A percentile compares a stretch with the other conserved stretches of the same genome.
These are phyloP conservation scores for Sugiyamaella grinbergsii DNA, from an alignment of 1,139 yeast genomes.

Conservation along the genomic window DNA sequence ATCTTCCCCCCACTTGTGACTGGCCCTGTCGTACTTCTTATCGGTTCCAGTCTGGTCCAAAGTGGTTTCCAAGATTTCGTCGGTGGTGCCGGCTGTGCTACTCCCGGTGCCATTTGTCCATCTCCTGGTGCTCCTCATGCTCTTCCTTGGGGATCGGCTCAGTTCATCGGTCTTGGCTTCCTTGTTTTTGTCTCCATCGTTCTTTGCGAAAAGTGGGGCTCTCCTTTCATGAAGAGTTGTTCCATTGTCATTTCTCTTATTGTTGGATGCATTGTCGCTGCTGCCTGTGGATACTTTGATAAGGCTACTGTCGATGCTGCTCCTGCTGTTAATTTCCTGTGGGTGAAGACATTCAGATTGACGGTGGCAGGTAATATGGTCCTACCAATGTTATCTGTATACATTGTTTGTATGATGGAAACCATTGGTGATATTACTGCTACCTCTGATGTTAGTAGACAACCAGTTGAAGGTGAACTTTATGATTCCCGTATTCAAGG, in stretches of 20 bases:
- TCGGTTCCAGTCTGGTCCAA: slow-evolving; percentile 68
- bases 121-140: slow-evolving; percentile 52
- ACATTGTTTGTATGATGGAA: slow-evolving; percentile 81
- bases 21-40: slow-evolving; percentile 85
- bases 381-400: slow-evolving; percentile 79
- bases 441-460: slow-evolving; percentile 83
- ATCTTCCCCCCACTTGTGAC: slow-evolving; percentile 88
- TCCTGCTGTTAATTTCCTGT: slow-evolving; percentile 80
- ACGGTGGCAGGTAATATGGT: slow-evolving; percentile 80
- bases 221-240: slow-evolving; percentile 94
- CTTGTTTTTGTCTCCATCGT: slow-evolving; percentile 73
- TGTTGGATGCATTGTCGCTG: slow-evolving; percentile 89
- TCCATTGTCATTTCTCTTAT: slow-evolving; percentile 83
- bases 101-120: slow-evolving; percentile 48
- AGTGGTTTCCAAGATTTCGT: slow-evolving; percentile 82
- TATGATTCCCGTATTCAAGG: slow-evolving; percentile 90
- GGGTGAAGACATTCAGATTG: slow-evolving; percentile 83
- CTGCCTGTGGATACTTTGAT: slow-evolving; percentile 82
- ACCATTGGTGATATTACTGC: slow-evolving; percentile 94
- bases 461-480: slow-evolving; percentile 75
- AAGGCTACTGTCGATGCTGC: slow-evolving; percentile 60
- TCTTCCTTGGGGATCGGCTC: slow-evolving; percentile 80
- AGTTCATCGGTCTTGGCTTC: slow-evolving; percentile 84
- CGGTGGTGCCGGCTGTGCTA: slow-evolving; percentile 69
- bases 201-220: slow-evolving; percentile 79